These are phyloP conservation scores for Exophiala lecanii-corni DNA, from an alignment of 2,329 filamentous ascomycete species.

Conservation along the genomic window DNA sequence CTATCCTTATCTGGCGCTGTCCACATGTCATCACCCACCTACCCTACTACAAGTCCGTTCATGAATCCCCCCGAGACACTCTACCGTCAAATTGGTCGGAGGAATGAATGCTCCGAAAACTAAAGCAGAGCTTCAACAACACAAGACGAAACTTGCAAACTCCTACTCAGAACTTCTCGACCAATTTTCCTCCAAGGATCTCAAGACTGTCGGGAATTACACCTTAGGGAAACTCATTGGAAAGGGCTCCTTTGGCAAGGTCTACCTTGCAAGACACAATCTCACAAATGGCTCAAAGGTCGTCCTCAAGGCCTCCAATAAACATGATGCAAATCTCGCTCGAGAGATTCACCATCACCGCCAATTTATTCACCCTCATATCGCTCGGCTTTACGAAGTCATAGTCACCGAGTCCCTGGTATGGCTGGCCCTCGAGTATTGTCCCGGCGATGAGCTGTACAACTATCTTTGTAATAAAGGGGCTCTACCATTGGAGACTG, in stretches of 20 bases:
- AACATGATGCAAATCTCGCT: constrained; percentile 90
- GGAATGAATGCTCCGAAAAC: constrained; percentile 43
- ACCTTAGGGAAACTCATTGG: constrained; percentile 85
- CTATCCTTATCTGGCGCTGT: not conserved
- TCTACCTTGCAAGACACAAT: constrained; percentile 93
- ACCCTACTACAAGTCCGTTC: constrained; percentile 8
- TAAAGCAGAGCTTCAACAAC: constrained; percentile 55
- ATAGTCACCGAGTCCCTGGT: constrained; percentile 93
- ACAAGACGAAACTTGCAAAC: constrained; percentile 72
- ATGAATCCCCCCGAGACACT: constrained; percentile 12
- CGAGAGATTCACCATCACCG: constrained; percentile 98
- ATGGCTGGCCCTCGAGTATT: constrained; percentile 96
- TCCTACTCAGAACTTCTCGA: constrained; percentile 95
- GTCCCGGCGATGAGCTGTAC: constrained; percentile 92
- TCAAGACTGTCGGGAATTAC: constrained; percentile 93
- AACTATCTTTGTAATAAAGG: constrained; percentile 89
- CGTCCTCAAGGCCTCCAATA: constrained; percentile 96
- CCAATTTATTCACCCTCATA: constrained; percentile 96
- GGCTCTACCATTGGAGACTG: constrained; percentile 75
- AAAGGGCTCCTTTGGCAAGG: constrained; percentile 97
- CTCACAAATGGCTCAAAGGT: constrained; percentile 99
- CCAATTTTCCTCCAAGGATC: constrained; percentile 88
- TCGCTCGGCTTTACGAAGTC: constrained; percentile 93
- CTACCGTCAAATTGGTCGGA: constrained; percentile 8
- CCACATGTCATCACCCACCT: constrained; percentile 21